Evolutionary conservation across 2,329 filamentous ascomycete genomes (phyloP), one percentile per base, ranked within the genome.

Genomic region (Reticulascus tulasneorum): DNA sequence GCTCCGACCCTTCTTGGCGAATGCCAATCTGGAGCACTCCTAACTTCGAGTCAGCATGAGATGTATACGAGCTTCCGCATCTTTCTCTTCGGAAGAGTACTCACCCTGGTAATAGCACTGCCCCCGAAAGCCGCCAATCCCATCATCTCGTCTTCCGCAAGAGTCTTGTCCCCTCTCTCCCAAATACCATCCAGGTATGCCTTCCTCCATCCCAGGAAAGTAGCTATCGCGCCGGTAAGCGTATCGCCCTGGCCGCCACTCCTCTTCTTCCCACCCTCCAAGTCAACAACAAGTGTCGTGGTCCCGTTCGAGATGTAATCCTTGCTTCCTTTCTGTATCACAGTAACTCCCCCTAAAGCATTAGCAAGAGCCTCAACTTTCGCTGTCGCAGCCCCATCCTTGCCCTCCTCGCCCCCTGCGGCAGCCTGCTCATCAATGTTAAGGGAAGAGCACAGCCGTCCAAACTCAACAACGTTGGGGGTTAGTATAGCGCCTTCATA

Each of bases 191-290:
- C 86, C 35, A 88, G 69, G 60, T 98, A 98, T 16, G 88, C 88
- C 57, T 82, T 82, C 42, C 91, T 75, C 82, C 91, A 98, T 2
- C 79, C 90, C 46, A 97, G 63, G 48, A 98, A 79, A 4, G 93
- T 97, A 2, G 86, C 93, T 47, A 98, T 67, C 22, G 82, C 82
- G 2, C 93, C 93, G 0, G 93, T 97, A 47, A 98, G 67, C 5
- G 93, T 97, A 63, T 98, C 93, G 2, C 93, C 93, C 64, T 98
- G 93, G 0, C 93, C 93, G 30, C 91, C 93, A 39, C 86, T 91
- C 47, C 93, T 74, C 76, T 98, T 98, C 59, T 80, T 63, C 1
- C 91, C 91, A 8, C 93, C 93, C 52, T 79, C 65, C 4, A 90
- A 64, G 49, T 95, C 89, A 18, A 83, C 85, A 1, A 84, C 67